Conservation (phyloP, 805 yeast genomes). For the Millerozyma miso region DNA sequence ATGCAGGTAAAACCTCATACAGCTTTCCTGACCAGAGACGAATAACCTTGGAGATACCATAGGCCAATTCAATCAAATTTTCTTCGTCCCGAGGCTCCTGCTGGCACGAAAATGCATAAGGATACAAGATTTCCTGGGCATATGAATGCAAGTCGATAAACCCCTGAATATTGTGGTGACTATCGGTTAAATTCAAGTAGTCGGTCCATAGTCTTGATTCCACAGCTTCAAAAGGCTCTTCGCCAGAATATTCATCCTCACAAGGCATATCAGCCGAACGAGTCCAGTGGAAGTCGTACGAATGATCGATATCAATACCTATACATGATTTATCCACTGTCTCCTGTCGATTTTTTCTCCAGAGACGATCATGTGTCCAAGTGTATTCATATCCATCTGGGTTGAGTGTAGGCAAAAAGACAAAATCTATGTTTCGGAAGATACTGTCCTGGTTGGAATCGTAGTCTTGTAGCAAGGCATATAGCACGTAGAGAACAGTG, state of each 20-base stretch:
- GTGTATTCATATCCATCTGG: conserved; percentile 89
- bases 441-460: conserved; percentile 35
- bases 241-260: conserved; percentile 81
- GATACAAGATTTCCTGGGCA: conserved; percentile 77
- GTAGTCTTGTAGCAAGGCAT: conserved; percentile 26
- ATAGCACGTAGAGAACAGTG: conserved; percentile 57
- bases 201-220: conserved; percentile 39
- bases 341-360: conserved; percentile 86
- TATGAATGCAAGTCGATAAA: conserved; percentile 82
- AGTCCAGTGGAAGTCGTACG: conserved; percentile 73
- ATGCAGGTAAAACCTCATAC: conserved; percentile 72
- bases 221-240: conserved; percentile 54
- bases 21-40: conserved; percentile 58
- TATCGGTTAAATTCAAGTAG: conserved; percentile 40
- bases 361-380: conserved; percentile 75
- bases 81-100: conserved; percentile 75
- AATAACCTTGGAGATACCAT: conserved; percentile 73
- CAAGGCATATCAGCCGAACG: conserved; percentile 64
- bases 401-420: conserved; percentile 78
- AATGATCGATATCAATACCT: conserved; percentile 86
- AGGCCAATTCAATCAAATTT: conserved; percentile 74
- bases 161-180: conserved; percentile 62
- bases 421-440: conserved; percentile 58
- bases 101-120: conserved; percentile 77
- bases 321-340: conserved; percentile 59